Base-by-base conservation (phyloP, 306 rosid species). In the Castanospermum australe region DNA sequence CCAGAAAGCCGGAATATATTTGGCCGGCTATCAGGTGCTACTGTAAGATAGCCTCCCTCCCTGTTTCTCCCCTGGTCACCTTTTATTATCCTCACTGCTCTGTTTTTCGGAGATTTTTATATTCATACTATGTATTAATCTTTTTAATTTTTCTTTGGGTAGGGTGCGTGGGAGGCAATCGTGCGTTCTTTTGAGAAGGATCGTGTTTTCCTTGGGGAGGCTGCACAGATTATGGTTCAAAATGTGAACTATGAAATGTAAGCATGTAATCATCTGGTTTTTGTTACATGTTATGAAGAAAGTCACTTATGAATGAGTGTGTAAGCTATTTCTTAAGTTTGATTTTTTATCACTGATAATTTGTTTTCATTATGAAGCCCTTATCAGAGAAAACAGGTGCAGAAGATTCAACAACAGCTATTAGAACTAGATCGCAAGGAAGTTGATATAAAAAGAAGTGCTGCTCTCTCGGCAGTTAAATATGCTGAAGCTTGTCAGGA, bases 201-300 rank as follows among this genome's bases (percentile, higher is more conserved):
- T 83, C 88, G 87, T 86, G 87, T 92, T 61, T 94, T 87, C 88
- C 98, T 92, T 67, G 98, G 98, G 8, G 97, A 92, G 90, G 97
- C 94, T 57, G 97, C 97, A 8, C 98, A 89, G 81, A 84, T 90
- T 79, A 90, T 92, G 78, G 92, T 86, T 56, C 97, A 92, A 73
- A 94, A 94, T 88, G 98, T 94, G 81, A 90, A 70, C 84, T 94
- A 94, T 84, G 98, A 94, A 80, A 94, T 94, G 98, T 94, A 83
- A 89, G 92, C 48, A 25, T 75, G 79, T 77, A 44, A 32, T 78
- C 15, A 77, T 55, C 56, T 30, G n/a, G 68, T 50, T 78, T 65
- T 47, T 48, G 3, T 63, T 45, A 51, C 9, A 14, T 72, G 32
- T 18, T 18, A 22, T 52, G 54, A 55, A 59, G 67, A 21, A 51